Conservation (phyloP, 345 rosid species). For the Boechera stricta region DNA sequence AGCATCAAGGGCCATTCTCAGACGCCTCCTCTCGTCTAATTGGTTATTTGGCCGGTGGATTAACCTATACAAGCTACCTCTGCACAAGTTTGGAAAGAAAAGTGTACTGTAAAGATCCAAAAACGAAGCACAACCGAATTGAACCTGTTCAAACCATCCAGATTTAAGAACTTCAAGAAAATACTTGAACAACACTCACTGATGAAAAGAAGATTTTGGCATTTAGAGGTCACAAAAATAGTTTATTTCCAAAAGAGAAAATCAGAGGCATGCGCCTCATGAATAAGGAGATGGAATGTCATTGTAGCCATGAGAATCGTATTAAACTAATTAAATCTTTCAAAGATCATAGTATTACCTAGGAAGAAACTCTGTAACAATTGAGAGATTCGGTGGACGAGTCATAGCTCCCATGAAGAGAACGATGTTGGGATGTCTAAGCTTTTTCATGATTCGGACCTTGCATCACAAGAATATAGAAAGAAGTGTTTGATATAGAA, state of each 20-base stretch:
- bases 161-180: background rate
- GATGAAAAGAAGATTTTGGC: slow-evolving; percentile 1
- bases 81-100: slow-evolving; percentile 51
- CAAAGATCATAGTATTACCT: slow-evolving; percentile 56
- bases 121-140: slow-evolving; percentile 2
- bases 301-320: slow-evolving; percentile 9
- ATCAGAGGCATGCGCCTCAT: background rate
- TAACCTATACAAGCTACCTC: slow-evolving; percentile 96
- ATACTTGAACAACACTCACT: background rate
- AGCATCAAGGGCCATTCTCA: slow-evolving; percentile 96
- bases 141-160: slow-evolving; percentile 11
- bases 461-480: slow-evolving; percentile 38
- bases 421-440: slow-evolving; percentile 97
- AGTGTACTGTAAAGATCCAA: slow-evolving; percentile 11
- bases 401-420: slow-evolving; percentile 99
- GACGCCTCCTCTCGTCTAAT: slow-evolving; percentile 88
- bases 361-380: slow-evolving; percentile 93
- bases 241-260: background rate
- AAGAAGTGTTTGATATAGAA: background rate
- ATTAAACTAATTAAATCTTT: background rate
- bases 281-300: slow-evolving; percentile 14
- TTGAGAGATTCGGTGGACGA: slow-evolving; percentile 92
- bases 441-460: slow-evolving; percentile 82
- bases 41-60: slow-evolving; percentile 92
- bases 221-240: slow-evolving; percentile 3